Evolutionary conservation across 441 rosid species (phyloP), one percentile per base, ranked within the genome.

Genomic region (Aquilaria agallochum): DNA sequence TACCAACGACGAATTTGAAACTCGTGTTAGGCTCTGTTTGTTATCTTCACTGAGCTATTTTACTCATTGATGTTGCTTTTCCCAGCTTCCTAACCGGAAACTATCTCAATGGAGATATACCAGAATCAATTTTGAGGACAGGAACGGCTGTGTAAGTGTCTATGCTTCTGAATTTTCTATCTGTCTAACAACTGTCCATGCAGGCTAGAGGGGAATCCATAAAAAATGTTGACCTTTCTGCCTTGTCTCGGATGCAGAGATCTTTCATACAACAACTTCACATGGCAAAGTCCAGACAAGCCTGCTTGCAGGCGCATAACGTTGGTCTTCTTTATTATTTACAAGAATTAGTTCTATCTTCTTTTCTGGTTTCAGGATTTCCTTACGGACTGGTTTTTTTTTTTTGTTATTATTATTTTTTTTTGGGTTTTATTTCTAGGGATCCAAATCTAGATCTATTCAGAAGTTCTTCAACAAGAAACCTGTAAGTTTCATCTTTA

Each of bases 21-120:
- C 67, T 74, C 59, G 30, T 72, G 87, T 77, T 71, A 74, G 82
- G 30, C 32, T 60, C 36, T 50, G 5, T 31, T 33, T 47, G 31
- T 12, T 50, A 9, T 49, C 13, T 31, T 46, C 12, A 59, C 46
- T 11, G 42, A 55, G 55, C 30, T 14, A 31, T 9, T 47, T 31
- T 32, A 55, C 33, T 27, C 9, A 20, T 51, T 11, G 60, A 50
- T 48, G 46, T 65, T 66, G 32, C 15, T 36, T 30, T 59, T 0
- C n/a, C 62, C 72, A 81, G 85, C 58, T 75, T 73, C 64, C 67
- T 81, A 42, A 76, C 60, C 2, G 76, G 76, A 20, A 78, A 81
- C 72, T 31, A 14, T 30, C 69, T 78, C 15, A 71, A 53, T 11
- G 83, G 86, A 53, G 49, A 55, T 44, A 57, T 78, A 59, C 86